Conservation (phyloP, 2,329 filamentous ascomycete species). For the Calonectria honghensis region DNA sequence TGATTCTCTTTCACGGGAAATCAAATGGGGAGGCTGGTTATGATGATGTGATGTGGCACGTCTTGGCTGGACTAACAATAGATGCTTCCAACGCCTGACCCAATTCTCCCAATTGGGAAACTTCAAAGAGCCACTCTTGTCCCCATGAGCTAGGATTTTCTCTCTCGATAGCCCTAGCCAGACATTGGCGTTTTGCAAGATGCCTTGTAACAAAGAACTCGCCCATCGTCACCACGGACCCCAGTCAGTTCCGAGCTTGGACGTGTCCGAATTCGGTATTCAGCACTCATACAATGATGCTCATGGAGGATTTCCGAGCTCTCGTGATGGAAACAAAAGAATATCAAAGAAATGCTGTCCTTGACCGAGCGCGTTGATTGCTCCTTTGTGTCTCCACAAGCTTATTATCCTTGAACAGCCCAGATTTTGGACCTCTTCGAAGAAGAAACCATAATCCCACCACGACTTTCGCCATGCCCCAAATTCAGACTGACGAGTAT, state of each 20-base stretch:
- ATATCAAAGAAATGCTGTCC: neutral
- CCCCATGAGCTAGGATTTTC: slow-evolving; percentile 20
- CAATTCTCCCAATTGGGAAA: slow-evolving; percentile 24
- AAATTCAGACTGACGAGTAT: neutral
- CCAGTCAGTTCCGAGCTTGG: slow-evolving; percentile 42
- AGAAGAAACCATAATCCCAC: slow-evolving; percentile 20
- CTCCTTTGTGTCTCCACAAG: slow-evolving; percentile 48
- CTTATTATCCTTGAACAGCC: slow-evolving; percentile 48
- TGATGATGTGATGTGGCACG: slow-evolving; percentile 21
- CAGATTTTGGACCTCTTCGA: slow-evolving; percentile 6
- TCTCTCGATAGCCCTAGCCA: neutral
- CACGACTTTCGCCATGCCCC: slow-evolving; percentile 39
- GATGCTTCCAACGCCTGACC: slow-evolving; percentile 13
- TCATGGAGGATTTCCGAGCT: neutral
- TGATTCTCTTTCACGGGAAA: no score
- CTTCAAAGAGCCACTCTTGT: slow-evolving; percentile 44
- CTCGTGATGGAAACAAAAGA: slow-evolving; percentile 15
- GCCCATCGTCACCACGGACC: slow-evolving; percentile 36
- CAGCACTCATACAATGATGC: slow-evolving; percentile 42
- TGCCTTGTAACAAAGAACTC: slow-evolving; percentile 47
- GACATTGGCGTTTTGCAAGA: slow-evolving; percentile 38
- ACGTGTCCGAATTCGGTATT: slow-evolving; percentile 37
- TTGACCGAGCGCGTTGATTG: neutral
- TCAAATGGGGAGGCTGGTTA: neutral
- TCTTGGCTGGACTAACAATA: slow-evolving; percentile 46